These are phyloP conservation scores for Postia placenta DNA, from an alignment of 768 basidiomycete species.

Conservation along the genomic window DNA sequence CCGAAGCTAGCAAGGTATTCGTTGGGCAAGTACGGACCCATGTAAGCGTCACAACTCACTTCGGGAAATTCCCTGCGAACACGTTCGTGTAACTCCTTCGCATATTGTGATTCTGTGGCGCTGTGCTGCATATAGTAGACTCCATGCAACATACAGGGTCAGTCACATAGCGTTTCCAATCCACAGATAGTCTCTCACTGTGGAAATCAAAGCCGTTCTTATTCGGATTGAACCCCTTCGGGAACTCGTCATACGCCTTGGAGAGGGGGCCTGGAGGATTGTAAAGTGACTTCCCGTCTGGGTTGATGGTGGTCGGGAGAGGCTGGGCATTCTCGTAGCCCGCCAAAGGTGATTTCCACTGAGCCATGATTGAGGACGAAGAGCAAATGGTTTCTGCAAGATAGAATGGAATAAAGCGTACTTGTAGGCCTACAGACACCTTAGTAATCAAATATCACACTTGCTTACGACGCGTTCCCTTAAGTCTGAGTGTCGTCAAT, in stretches of 20 bases:
- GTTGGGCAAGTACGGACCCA: not conserved
- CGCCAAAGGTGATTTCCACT: slow-evolving; percentile 19
- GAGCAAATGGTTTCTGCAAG: too few relatives aligned
- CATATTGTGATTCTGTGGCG: slow-evolving; percentile 39
- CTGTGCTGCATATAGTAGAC: slow-evolving; percentile 57
- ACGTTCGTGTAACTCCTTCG: slow-evolving; percentile 50
- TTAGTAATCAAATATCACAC: too few relatives aligned
- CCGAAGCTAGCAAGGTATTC: slow-evolving; percentile 42
- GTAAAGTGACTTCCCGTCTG: slow-evolving; percentile 51
- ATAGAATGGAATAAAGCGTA: too few relatives aligned
- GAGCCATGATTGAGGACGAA: too few relatives aligned
- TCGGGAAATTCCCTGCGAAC: slow-evolving; percentile 65
- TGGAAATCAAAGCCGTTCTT: slow-evolving; percentile 73
- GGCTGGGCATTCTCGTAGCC: slow-evolving; percentile 25
- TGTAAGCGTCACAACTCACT: slow-evolving; percentile 25
- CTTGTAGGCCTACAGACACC: too few relatives aligned
- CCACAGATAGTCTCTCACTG: slow-evolving; percentile 42
- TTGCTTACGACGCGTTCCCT: too few relatives aligned
- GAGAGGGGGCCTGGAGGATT: slow-evolving; percentile 44
- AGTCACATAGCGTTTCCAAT: not conserved
- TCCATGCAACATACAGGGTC: slow-evolving; percentile 17
- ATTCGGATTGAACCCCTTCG: slow-evolving; percentile 43
- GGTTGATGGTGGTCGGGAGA: slow-evolving; percentile 35
- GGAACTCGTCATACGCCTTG: slow-evolving; percentile 46
- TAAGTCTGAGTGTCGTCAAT: too few relatives aligned